Percentiles rank a stretch among this genome's conserved stretches.
phyloP scores from a whole-genome alignment of 352 stramenopile genomes.

The Pythium aristosporum region DNA sequence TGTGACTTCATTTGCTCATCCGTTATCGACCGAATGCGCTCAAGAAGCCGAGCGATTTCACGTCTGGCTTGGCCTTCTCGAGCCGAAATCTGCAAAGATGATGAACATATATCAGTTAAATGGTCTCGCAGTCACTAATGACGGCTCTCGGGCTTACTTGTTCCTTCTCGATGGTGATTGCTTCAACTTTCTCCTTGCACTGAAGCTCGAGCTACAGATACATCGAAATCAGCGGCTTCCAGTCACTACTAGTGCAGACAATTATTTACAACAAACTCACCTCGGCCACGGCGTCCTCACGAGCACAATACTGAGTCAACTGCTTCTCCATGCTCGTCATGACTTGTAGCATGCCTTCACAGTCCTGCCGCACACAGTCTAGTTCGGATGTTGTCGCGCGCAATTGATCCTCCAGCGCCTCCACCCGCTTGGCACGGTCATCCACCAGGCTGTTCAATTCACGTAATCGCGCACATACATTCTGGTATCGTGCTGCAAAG shows the following conservation, averaged over 20 bases:
- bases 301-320: slow-evolving; percentile 66
- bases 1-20: slow-evolving; percentile 47
- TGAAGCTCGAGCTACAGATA: slow-evolving; percentile 57
- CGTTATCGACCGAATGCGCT: slow-evolving; percentile 48
- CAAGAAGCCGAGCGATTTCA: slow-evolving; percentile 69
- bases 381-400: slow-evolving; percentile 44
- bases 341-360: slow-evolving; percentile 82
- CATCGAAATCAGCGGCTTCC: background rate
- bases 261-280: slow-evolving; percentile 23
- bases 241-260: background rate
- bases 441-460: slow-evolving; percentile 62
- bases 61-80: slow-evolving; percentile 64
- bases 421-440: slow-evolving; percentile 49
- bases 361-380: slow-evolving; percentile 69
- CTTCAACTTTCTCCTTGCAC: slow-evolving; percentile 69
- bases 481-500: slow-evolving; percentile 67
- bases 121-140: background rate
- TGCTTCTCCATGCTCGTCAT: slow-evolving; percentile 85
- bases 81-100: slow-evolving; percentile 41
- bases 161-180: slow-evolving; percentile 73
- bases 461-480: slow-evolving; percentile 58
- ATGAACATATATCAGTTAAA: background rate
- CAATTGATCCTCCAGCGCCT: slow-evolving; percentile 53
- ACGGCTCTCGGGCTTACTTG: slow-evolving; percentile 32
- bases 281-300: slow-evolving; percentile 73